Conservation (phyloP, 257 asterid genomes). For the Solanum appendiculatum region DNA sequence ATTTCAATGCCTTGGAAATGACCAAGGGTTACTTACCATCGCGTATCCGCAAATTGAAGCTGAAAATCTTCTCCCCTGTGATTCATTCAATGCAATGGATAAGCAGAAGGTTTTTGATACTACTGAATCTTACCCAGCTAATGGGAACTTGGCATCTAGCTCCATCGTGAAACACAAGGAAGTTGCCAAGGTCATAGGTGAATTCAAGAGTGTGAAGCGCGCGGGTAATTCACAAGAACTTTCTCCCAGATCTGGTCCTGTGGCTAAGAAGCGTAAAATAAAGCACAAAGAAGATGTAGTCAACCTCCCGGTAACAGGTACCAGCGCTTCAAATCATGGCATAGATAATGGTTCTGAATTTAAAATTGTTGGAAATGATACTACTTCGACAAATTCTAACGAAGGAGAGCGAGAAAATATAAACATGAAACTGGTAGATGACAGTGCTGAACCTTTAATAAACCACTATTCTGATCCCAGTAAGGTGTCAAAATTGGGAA, state of each 20-base stretch:
- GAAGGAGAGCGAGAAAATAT: conserved; percentile 3
- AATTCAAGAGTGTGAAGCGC: conserved; percentile 13
- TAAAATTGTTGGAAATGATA: conserved; percentile 1
- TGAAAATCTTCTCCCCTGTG: background rate
- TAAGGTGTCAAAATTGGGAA: background rate
- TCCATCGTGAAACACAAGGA: conserved; percentile 5
- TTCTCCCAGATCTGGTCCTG: conserved; percentile 7
- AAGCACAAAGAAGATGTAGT: conserved; percentile 9
- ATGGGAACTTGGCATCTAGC: conserved; percentile 1
- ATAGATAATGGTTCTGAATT: background rate
- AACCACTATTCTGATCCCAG: background rate
- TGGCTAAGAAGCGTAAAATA: conserved; percentile 33
- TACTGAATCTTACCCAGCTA: background rate
- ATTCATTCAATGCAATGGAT: background rate
- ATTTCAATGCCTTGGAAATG: background rate
- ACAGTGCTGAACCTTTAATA: background rate
- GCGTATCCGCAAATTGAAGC: background rate
- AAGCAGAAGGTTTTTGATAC: background rate
- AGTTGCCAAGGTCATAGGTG: conserved; percentile 8
- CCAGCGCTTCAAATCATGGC: background rate
- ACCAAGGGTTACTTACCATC: conserved; percentile 4
- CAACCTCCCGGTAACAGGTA: conserved; percentile 1
- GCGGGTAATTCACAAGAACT: conserved; percentile 5
- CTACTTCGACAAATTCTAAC: conserved; percentile 2
- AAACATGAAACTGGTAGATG: background rate